Evolutionary conservation across 768 basidiomycete species (phyloP).

Genomic region (Mycena pura): DNA sequence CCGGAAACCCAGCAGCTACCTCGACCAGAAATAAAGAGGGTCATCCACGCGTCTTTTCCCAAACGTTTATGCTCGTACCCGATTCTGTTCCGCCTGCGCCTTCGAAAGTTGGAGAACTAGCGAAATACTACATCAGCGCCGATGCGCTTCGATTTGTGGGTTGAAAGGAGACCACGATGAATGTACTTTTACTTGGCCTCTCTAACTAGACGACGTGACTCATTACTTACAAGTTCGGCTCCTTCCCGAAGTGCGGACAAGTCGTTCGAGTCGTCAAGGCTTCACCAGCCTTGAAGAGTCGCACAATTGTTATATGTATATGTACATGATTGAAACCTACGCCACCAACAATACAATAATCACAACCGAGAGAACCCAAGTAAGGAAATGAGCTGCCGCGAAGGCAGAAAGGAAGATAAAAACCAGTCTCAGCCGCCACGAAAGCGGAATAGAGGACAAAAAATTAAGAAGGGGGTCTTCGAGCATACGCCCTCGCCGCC

Average conservation of each 20-base stretch:
- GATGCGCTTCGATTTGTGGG: constrained; percentile 87
- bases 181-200: background rate
- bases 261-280: no score
- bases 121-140: constrained; percentile 82
- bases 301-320: background rate
- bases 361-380: no score
- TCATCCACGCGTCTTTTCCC: constrained; percentile 85
- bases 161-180: constrained; percentile 32
- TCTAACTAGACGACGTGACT: background rate
- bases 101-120: constrained; percentile 72
- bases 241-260: no score
- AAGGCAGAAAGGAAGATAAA: background rate
- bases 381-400: background rate
- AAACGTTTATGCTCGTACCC: constrained; percentile 86
- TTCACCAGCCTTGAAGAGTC: no score
- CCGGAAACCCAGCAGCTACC: constrained; percentile 61
- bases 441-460: constrained; percentile 17
- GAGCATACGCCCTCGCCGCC: constrained; percentile 19
- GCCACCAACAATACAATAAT: no score
- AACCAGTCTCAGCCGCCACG: constrained; percentile 20
- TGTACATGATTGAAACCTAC: background rate
- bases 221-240: no score
- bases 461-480: constrained; percentile 24
- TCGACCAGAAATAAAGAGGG: constrained; percentile 67
- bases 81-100: constrained; percentile 66